Evolutionary conservation across 106 monocot species (phyloP), one percentile per base, ranked within the genome.

Genomic region (Dendrobium chrysotoxum): DNA sequence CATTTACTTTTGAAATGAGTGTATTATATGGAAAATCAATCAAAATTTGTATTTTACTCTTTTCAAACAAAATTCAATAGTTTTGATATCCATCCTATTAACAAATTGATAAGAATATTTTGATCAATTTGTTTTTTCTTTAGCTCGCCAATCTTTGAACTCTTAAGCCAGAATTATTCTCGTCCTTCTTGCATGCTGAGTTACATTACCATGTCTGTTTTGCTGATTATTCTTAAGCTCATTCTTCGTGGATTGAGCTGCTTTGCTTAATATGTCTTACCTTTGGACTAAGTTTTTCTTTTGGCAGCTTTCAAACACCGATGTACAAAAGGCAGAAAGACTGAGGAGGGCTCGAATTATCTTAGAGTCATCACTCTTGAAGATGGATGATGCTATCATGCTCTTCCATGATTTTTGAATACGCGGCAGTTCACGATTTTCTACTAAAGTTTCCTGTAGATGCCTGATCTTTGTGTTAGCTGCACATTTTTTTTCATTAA

Each of bases 311-410:
- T 81, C 76, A 12, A 58, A 82, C 39, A 45, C 78, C 53, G 64
- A 79, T 18, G 78, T 40, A 16, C 81, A 82, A 53, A 82, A 81
- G 53, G 47, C 7, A 15, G 25, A 50, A 47, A 46, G 26, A 25
- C 75, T 86, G 11, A 53, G 41, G 55, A 80, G 67, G 5, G 78
- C 44, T 58, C 80, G 79, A 80, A 20, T 11, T 38, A 80, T 89
- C 53, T 80, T 90, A 82, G 88, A 89, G 81, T 80, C 86, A 53
- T 87, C 92, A 12, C 90, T 95, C 18, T 78, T 87, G 20, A 90
- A 86, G 82, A 72, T 92, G 64, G 95, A 95, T 82, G 90, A 90
- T 75, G 75, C 81, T 68, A 81, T 95, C 18, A 85, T 95, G 92
- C 85, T 95, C 64, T 95, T 88, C 67, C 83, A 83, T 53, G 76